phyloP scores from a whole-genome alignment of 202 grass and related monocot species.

The Dendrocalamus latiflorus region DNA sequence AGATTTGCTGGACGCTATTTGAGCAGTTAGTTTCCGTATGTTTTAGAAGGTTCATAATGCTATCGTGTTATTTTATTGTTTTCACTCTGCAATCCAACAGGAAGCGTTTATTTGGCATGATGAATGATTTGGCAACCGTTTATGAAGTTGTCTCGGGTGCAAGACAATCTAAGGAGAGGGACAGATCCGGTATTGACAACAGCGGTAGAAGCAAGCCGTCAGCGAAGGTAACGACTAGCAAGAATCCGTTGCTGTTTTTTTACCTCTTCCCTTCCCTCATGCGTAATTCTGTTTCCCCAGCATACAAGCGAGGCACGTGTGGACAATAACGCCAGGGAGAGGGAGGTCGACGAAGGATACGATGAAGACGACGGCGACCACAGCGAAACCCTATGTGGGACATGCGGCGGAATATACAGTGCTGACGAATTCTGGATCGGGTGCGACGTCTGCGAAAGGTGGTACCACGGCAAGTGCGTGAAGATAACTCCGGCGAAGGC shows the following conservation, averaged over 20 bases:
- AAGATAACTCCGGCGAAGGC: conserved; percentile 93
- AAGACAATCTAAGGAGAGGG: conserved; percentile 64
- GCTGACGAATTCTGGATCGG: conserved; percentile 89
- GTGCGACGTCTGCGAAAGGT: conserved; percentile 79
- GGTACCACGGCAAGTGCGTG: conserved; percentile 96
- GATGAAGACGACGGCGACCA: conserved; percentile 79
- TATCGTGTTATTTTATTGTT: neutral
- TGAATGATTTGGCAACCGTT: conserved; percentile 85
- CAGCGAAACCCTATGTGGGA: conserved; percentile 70
- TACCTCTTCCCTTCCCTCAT: neutral
- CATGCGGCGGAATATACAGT: conserved; percentile 73
- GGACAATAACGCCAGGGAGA: conserved; percentile 50
- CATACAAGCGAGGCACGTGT: conserved; percentile 40
- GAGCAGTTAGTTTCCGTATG: neutral
- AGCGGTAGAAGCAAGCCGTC: conserved; percentile 57
- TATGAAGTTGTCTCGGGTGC: conserved; percentile 69
- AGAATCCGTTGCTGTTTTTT: neutral
- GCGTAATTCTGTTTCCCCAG: conserved; percentile 20
- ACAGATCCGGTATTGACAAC: conserved; percentile 53
- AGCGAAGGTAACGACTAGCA: conserved; percentile 48
- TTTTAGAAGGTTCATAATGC: neutral
- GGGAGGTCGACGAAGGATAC: conserved; percentile 54
- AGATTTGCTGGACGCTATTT: neutral
- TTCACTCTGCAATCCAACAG: conserved; percentile 39
- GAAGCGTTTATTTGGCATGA: conserved; percentile 89